These are phyloP conservation scores for Erysiphe pulchra DNA, from an alignment of 2,329 filamentous ascomycete genomes.

Conservation along the genomic window DNA sequence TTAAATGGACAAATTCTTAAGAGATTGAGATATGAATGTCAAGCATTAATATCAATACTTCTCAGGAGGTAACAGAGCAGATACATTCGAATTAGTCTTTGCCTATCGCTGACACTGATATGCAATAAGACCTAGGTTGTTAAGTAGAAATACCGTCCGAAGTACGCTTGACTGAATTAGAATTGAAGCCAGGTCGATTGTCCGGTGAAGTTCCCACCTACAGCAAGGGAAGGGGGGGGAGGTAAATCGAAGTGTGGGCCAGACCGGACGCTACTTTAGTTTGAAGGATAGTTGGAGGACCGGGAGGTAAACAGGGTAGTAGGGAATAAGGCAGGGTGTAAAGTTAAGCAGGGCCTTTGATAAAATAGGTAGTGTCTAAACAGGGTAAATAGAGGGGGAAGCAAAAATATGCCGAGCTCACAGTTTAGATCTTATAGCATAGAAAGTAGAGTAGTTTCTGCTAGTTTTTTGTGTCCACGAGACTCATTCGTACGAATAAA, in stretches of 20 bases:
- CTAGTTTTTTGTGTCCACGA: too few relatives aligned
- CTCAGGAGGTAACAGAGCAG: not conserved
- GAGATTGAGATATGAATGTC: not conserved
- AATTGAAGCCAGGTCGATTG: not conserved
- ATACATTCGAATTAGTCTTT: not conserved
- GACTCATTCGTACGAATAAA: too few relatives aligned
- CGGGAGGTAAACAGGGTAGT: constrained; percentile 1
- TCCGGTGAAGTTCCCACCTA: not conserved
- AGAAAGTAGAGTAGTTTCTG: too few relatives aligned
- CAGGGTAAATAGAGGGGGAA: not conserved
- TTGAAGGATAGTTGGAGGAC: not conserved
- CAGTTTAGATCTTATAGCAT: too few relatives aligned
- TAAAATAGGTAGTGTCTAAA: not conserved
- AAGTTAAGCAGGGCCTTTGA: not conserved
- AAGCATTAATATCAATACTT: not conserved
- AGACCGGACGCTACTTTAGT: constrained; percentile 1
- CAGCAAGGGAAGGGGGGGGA: not conserved
- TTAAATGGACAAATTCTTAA: not conserved
- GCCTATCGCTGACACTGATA: not conserved
- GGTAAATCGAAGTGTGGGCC: not conserved
- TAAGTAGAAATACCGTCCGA: not conserved
- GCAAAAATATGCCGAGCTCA: not conserved
- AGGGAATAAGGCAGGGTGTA: constrained; percentile 1
- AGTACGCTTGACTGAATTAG: not conserved
- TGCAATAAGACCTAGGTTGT: not conserved